These are phyloP conservation scores for Inonotus hispidus DNA, from an alignment of 1,284 basidiomycete genomes.

Conservation along the genomic window DNA sequence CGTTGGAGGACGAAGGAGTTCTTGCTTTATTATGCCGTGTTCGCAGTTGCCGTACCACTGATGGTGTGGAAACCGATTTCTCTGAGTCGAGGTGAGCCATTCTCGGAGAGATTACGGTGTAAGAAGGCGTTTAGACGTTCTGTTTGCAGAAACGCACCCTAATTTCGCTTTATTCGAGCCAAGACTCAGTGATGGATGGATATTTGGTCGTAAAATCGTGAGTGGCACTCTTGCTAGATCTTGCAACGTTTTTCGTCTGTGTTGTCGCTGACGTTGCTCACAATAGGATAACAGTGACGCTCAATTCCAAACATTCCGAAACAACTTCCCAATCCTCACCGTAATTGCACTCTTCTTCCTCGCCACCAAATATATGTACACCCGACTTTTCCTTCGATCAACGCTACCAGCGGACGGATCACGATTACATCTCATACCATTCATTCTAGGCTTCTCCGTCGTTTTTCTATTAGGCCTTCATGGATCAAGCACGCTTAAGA, in stretches of 20 bases:
- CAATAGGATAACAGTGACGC: constrained; percentile 80
- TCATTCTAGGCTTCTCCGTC: constrained; percentile 59
- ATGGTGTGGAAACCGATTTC: constrained; percentile 79
- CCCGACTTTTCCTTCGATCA: constrained; percentile 24
- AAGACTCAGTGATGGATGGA: constrained; percentile 63
- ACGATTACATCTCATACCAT: constrained; percentile 40
- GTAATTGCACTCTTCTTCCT: constrained; percentile 43
- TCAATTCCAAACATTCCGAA: constrained; percentile 81
- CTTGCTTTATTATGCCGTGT: constrained; percentile 66
- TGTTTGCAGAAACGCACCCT: constrained; percentile 55
- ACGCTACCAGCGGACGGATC: constrained; percentile 22
- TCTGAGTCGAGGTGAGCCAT: constrained; percentile 62
- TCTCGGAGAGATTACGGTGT: background rate
- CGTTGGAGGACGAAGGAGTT: constrained; percentile 87
- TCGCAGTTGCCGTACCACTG: constrained; percentile 59
- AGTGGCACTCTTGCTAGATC: constrained; percentile 32
- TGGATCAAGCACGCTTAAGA: constrained; percentile 80
- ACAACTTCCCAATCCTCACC: constrained; percentile 60
- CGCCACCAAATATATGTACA: constrained; percentile 34
- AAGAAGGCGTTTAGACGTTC: constrained; percentile 2
- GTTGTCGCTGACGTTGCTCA: background rate
- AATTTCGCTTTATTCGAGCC: constrained; percentile 65
- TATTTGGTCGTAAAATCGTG: constrained; percentile 62
- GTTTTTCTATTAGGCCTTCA: constrained; percentile 78
- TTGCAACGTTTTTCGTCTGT: background rate